Evolutionary conservation across 2,329 filamentous ascomycete genomes (phyloP).

Genomic region (Talaromyces sp.): DNA sequence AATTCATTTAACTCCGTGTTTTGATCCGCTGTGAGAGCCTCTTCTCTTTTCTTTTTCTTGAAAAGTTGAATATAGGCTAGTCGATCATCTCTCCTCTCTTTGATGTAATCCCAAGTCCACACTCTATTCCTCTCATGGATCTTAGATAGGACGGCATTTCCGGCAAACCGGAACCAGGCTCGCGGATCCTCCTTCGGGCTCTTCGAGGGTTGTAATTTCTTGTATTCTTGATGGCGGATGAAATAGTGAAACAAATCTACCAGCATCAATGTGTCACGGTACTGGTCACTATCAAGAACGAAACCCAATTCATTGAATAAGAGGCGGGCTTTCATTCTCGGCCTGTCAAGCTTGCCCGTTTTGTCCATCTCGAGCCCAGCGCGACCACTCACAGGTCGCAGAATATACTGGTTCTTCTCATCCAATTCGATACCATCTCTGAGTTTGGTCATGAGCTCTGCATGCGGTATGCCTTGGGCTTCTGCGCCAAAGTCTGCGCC

Average conservation of each 20-base stretch:
- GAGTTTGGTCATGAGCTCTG: slow-evolving; percentile 73
- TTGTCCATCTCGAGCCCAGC: slow-evolving; percentile 96
- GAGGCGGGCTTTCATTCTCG: slow-evolving; percentile 85
- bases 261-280: slow-evolving; percentile 95
- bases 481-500: slow-evolving; percentile 61
- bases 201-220: slow-evolving; percentile 81
- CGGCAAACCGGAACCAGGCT: slow-evolving; percentile 91
- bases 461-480: slow-evolving; percentile 62
- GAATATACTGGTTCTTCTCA: slow-evolving; percentile 84
- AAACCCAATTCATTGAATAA: slow-evolving; percentile 97
- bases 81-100: slow-evolving; percentile 85
- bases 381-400: slow-evolving; percentile 92
- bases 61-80: slow-evolving; percentile 87
- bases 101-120: slow-evolving; percentile 97
- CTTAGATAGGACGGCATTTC: slow-evolving; percentile 81
- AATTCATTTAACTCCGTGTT: slow-evolving; percentile 68
- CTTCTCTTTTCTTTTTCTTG: slow-evolving; percentile 84
- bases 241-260: slow-evolving; percentile 99
- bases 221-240: slow-evolving; percentile 95
- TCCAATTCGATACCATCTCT: slow-evolving; percentile 73
- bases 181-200: slow-evolving; percentile 83
- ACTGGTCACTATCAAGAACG: slow-evolving; percentile 96
- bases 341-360: slow-evolving; percentile 71
- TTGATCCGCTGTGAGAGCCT: slow-evolving; percentile 66
- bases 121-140: slow-evolving; percentile 90